phyloP scores from a whole-genome alignment of 129 eudicot species.

The Centella asiatica region DNA sequence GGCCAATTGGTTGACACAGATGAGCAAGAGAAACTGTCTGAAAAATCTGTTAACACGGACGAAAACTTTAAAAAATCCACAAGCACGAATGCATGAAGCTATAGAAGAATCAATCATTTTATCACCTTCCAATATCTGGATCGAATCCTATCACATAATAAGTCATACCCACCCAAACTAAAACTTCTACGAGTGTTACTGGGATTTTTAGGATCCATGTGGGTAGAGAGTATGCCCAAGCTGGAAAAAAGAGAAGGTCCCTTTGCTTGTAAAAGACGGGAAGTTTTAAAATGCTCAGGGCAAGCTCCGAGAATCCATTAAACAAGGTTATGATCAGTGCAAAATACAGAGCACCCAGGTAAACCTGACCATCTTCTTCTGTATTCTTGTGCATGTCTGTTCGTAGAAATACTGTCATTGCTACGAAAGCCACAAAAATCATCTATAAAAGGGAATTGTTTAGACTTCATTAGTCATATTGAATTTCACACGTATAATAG shows the following conservation, averaged over 20 bases:
- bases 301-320: constrained; percentile 4
- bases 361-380: neutral
- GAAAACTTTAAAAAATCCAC: too few species aligned
- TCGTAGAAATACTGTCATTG: constrained; percentile 11
- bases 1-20: constrained; percentile 19
- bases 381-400: constrained; percentile 9
- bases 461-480: too few species aligned
- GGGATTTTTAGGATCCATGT: constrained; percentile 21
- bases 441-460: neutral
- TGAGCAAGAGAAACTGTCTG: constrained; percentile 16
- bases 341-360: constrained; percentile 14
- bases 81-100: too few species aligned
- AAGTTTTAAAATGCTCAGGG: constrained; percentile 16
- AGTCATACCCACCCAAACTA: constrained; percentile 18
- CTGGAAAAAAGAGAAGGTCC: constrained; percentile 20
- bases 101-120: neutral
- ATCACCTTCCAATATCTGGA: constrained; percentile 20
- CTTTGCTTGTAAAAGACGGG: constrained; percentile 27
- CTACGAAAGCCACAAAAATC: constrained; percentile 1
- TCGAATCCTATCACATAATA: constrained; percentile 25
- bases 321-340: neutral
- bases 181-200: constrained; percentile 12
- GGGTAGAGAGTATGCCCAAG: constrained; percentile 27
- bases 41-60: constrained; percentile 10
- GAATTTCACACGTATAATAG: too few species aligned